These are phyloP conservation scores for Acacia confusa DNA, from an alignment of 306 rosid species.

Conservation along the genomic window DNA sequence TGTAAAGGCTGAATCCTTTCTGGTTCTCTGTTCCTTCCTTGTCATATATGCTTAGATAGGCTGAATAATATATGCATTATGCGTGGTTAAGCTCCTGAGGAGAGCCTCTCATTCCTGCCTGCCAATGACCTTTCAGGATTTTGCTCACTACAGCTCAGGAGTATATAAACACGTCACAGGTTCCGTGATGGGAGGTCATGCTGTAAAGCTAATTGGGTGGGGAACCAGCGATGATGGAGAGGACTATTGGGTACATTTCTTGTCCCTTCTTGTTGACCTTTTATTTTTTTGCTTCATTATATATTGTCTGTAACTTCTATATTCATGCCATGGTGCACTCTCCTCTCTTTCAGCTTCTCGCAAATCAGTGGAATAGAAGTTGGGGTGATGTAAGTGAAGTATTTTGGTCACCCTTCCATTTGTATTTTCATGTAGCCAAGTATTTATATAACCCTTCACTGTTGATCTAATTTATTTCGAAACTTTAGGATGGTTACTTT, in stretches of 20 bases:
- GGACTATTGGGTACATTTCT: constrained; percentile 80
- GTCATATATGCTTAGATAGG: too few species aligned
- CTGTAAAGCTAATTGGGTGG: constrained; percentile 97
- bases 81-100: not conserved
- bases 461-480: constrained; percentile 8
- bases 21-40: not conserved
- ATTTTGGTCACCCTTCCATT: constrained; percentile 28
- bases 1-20: not conserved
- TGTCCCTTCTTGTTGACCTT: constrained; percentile 20
- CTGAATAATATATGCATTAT: not conserved
- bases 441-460: not conserved
- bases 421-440: constrained; percentile 15
- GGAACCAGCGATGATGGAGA: constrained; percentile 81
- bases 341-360: constrained; percentile 71
- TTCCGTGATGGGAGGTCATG: constrained; percentile 79
- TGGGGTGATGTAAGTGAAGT: constrained; percentile 89
- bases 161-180: constrained; percentile 89
- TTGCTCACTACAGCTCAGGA: constrained; percentile 96
- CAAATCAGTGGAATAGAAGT: constrained; percentile 91
- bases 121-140: constrained; percentile 60
- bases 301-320: constrained; percentile 1
- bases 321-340: constrained; percentile 37
- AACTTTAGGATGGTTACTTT: constrained; percentile 94
- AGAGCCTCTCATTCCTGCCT: not conserved
- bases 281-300: not conserved